phyloP scores from a whole-genome alignment of 2,329 filamentous ascomycete species.

The Drechslerella dactyloides region DNA sequence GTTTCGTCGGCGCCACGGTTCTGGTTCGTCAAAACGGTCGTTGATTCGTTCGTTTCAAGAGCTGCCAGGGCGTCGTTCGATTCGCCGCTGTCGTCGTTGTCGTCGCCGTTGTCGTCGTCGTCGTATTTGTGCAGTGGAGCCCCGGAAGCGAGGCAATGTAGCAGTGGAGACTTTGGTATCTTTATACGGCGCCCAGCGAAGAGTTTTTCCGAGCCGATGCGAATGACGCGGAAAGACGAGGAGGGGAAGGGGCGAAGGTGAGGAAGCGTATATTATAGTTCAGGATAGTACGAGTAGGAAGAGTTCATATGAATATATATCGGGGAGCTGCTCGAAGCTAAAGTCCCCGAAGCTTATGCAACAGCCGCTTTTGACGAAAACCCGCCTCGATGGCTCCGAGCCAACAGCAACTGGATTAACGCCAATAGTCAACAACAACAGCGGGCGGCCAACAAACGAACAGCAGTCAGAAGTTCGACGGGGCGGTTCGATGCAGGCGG shows the following conservation, averaged over 20 bases:
- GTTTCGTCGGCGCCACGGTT: slow-evolving; percentile 36
- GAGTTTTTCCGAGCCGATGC: slow-evolving; percentile 1
- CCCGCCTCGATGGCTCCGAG: too few relatives aligned
- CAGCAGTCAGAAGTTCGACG: too few relatives aligned
- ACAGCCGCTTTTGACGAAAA: slow-evolving; percentile 38
- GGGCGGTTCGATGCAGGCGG: neutral
- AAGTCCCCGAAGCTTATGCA: slow-evolving; percentile 51
- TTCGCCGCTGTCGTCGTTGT: too few relatives aligned
- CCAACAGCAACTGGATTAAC: too few relatives aligned
- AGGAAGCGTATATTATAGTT: neutral
- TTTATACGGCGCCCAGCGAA: neutral
- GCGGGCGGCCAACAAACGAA: too few relatives aligned
- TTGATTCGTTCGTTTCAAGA: slow-evolving; percentile 3
- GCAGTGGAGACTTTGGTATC: neutral
- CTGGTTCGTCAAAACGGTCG: slow-evolving; percentile 1
- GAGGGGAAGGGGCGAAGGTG: neutral
- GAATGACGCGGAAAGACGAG: neutral
- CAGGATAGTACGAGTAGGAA: neutral
- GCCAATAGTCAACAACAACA: too few relatives aligned
- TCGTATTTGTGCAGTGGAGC: slow-evolving; percentile 1
- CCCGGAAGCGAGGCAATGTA: neutral
- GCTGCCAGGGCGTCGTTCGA: neutral
- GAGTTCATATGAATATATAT: neutral
- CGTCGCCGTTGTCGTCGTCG: too few relatives aligned
- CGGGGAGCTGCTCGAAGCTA: slow-evolving; percentile 43